Conservation (phyloP, 768 basidiomycete genomes). For the Suillus bovinus region DNA sequence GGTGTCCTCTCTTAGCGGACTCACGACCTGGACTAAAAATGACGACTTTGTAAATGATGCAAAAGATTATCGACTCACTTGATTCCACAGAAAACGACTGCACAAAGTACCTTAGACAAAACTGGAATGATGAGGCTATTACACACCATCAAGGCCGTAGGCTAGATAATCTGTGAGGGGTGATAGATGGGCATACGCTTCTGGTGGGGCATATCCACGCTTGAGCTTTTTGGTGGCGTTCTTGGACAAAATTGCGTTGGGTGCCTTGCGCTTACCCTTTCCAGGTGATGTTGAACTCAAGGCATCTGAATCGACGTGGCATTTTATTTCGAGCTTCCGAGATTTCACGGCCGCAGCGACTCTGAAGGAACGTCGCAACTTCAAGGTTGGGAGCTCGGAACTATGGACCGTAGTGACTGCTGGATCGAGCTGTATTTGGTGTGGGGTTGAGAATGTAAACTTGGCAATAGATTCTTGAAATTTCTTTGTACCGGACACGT, state of each 20-base stretch:
- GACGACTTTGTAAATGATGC: too few relatives aligned
- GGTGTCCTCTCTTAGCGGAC: constrained; percentile 72
- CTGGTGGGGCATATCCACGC: constrained; percentile 50
- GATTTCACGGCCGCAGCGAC: background rate
- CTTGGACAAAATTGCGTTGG: background rate
- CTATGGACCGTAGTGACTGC: background rate
- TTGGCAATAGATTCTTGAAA: background rate
- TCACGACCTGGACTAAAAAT: constrained; percentile 60
- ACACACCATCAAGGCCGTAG: constrained; percentile 57
- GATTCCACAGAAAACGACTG: constrained; percentile 85
- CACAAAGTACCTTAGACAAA: background rate
- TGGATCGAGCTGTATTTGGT: background rate
- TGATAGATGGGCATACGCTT: constrained; percentile 51
- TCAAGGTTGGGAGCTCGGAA: background rate
- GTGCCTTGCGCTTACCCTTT: background rate
- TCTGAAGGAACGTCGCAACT: background rate
- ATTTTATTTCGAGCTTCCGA: background rate
- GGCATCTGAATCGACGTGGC: background rate
- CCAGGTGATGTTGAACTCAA: background rate
- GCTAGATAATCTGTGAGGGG: constrained; percentile 53
- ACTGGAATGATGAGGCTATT: background rate
- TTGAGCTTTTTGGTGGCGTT: constrained; percentile 32
- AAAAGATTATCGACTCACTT: constrained; percentile 50
- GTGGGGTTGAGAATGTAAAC: background rate
- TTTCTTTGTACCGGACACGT: background rate